Evolutionary conservation across 371 early-diverging fungal species (phyloP).

Genomic region (Batkoa obscura): DNA sequence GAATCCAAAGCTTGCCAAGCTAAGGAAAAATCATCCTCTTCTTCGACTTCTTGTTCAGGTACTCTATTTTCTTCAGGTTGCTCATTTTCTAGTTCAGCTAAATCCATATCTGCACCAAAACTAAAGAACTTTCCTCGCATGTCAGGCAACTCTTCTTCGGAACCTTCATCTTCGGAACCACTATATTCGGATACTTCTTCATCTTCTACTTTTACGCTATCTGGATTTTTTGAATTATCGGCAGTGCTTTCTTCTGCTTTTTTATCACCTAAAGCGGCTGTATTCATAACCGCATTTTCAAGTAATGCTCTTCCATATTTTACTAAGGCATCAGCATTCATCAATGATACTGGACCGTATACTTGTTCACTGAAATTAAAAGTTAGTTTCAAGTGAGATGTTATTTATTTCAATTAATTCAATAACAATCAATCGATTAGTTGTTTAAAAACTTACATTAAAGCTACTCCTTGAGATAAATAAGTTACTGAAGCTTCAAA

Average conservation of each 20-base stretch:
- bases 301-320: conserved; percentile 59
- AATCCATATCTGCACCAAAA: conserved; percentile 4
- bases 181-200: conserved; percentile 17
- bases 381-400: too few species aligned
- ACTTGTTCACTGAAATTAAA: conserved; percentile 48
- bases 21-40: conserved; percentile 50
- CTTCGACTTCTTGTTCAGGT: conserved; percentile 5
- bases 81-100: not conserved
- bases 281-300: conserved; percentile 51
- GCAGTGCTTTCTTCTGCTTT: too few species aligned
- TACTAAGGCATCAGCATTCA: conserved; percentile 55
- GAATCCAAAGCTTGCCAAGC: conserved; percentile 79
- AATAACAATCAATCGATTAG: too few species aligned
- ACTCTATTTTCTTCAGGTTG: too few species aligned
- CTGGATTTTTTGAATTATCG: conserved; percentile 12
- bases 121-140: conserved; percentile 12
- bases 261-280: conserved; percentile 38
- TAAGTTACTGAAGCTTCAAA: too few species aligned
- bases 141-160: conserved; percentile 19
- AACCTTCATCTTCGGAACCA: conserved; percentile 17
- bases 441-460: too few species aligned
- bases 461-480: too few species aligned
- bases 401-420: too few species aligned
- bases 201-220: conserved; percentile 21
- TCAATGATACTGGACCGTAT: conserved; percentile 43